These are phyloP conservation scores for Trametes gibbosa DNA, from an alignment of 768 basidiomycete species.

Conservation along the genomic window DNA sequence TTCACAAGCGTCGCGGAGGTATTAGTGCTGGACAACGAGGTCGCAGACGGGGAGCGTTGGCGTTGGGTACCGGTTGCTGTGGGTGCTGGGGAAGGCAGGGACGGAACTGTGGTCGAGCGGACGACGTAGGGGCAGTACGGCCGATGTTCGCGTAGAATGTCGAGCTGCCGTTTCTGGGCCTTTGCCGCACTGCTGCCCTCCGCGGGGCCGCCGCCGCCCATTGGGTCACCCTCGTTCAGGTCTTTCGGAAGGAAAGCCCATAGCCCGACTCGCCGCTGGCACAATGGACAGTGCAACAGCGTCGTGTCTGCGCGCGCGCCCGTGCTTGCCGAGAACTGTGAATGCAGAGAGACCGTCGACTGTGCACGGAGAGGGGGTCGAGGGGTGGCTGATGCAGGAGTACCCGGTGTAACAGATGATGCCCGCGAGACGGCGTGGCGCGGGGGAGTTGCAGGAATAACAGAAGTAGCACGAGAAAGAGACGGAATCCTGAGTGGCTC, in stretches of 20 bases:
- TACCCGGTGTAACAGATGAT: constrained; percentile 29
- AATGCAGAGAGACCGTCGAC: background rate
- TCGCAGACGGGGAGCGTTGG: constrained; percentile 26
- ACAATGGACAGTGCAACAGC: constrained; percentile 63
- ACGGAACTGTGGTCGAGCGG: constrained; percentile 62
- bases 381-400: constrained; percentile 25
- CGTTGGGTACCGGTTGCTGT: background rate
- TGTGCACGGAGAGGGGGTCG: constrained; percentile 12
- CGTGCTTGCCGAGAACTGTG: background rate
- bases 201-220: constrained; percentile 1
- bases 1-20: constrained; percentile 35
- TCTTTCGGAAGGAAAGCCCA: constrained; percentile 58
- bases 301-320: constrained; percentile 40
- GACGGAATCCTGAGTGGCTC: constrained; percentile 13
- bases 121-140: constrained; percentile 86
- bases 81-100: constrained; percentile 37
- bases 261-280: constrained; percentile 75
- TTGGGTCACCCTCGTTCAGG: constrained; percentile 12
- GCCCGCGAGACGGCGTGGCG: constrained; percentile 33
- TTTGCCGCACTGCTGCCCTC: constrained; percentile 16
- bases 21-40: constrained; percentile 24
- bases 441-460: constrained; percentile 26
- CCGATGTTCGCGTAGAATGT: constrained; percentile 77
- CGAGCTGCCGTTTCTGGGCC: constrained; percentile 49
- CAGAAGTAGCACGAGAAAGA: constrained; percentile 29